These are phyloP conservation scores for Magnolia sinica DNA, from an alignment of 164 flowering plant species.

Conservation along the genomic window DNA sequence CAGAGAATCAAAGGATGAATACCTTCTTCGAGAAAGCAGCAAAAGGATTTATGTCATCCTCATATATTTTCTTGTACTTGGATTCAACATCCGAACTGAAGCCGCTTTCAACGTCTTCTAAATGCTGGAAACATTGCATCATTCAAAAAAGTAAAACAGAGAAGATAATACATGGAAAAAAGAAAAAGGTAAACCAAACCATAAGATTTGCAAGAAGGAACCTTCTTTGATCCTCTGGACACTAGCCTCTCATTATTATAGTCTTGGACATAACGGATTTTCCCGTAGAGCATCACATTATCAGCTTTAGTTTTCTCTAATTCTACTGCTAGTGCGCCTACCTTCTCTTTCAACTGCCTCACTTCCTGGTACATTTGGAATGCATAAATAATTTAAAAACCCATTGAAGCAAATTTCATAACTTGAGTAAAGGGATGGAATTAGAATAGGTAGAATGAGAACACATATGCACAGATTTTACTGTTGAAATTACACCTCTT, in stretches of 20 bases:
- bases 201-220: constrained; percentile 18
- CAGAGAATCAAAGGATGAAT: neutral
- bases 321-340: constrained; percentile 60
- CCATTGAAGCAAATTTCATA: neutral
- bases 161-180: neutral
- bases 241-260: constrained; percentile 87
- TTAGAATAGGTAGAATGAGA: neutral
- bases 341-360: constrained; percentile 89
- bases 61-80: constrained; percentile 95
- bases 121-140: constrained; percentile 40
- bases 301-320: constrained; percentile 92
- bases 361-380: constrained; percentile 56
- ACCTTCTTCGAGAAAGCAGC: constrained; percentile 99
- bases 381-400: neutral
- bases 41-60: constrained; percentile 98
- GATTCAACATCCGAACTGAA: constrained; percentile 94
- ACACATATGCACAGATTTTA: neutral
- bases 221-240: constrained; percentile 97
- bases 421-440: neutral
- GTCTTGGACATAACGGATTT: constrained; percentile 97
- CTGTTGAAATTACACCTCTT: constrained; percentile 55
- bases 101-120: constrained; percentile 94
- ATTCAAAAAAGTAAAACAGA: constrained; percentile 3
- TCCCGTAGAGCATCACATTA: constrained; percentile 96
- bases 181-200: neutral